phyloP scores from a whole-genome alignment of 179 eudicot species.

The Drosera spatulata region DNA sequence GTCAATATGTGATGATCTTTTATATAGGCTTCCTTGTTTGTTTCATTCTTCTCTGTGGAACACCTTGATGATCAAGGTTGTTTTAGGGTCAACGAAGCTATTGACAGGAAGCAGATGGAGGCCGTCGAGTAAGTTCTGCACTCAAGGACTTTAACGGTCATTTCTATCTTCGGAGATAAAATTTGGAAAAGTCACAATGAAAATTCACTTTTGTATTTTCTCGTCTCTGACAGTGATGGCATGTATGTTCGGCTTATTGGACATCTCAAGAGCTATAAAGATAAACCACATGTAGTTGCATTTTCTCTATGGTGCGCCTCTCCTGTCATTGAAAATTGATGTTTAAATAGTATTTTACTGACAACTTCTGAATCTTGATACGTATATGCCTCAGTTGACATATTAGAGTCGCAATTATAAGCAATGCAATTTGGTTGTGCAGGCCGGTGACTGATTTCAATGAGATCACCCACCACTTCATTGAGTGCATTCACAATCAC shows the following conservation, averaged over 20 bases:
- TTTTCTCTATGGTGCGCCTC: conserved; percentile 52
- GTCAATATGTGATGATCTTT: neutral
- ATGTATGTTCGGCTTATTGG: conserved; percentile 67
- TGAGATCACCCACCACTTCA: conserved; percentile 63
- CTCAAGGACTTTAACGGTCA: neutral
- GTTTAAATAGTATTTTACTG: neutral
- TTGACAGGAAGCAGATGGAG: conserved; percentile 74
- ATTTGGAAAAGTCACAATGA: neutral
- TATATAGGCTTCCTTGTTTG: neutral
- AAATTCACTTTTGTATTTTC: conserved; percentile 2
- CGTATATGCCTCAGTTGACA: too few species aligned
- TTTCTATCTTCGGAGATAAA: neutral
- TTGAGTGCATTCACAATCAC: conserved; percentile 69
- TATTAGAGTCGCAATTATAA: too few species aligned
- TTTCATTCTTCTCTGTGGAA: neutral
- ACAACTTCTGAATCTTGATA: neutral
- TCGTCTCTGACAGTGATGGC: conserved; percentile 44
- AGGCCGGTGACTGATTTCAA: conserved; percentile 57
- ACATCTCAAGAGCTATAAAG: conserved; percentile 53
- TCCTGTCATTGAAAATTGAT: neutral
- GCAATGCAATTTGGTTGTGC: conserved; percentile 4
- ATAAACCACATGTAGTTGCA: conserved; percentile 51
- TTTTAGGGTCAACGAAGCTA: conserved; percentile 66
- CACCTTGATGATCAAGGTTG: neutral
- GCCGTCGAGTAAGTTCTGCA: conserved; percentile 38